Base-by-base conservation (phyloP, 306 rosid genomes). In the Cicer yamashitae region DNA sequence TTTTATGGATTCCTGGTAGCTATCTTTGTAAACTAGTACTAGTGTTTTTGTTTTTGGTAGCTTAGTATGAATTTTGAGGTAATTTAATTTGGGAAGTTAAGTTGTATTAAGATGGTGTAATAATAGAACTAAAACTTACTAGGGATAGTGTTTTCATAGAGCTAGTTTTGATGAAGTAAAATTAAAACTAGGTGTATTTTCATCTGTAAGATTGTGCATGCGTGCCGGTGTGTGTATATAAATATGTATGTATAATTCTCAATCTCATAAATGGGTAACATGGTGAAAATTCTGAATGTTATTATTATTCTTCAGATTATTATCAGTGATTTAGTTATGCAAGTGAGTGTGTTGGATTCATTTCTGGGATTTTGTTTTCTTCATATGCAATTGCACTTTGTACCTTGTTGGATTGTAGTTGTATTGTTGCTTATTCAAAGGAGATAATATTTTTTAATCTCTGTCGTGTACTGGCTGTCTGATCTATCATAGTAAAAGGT, bases 1-100 rank as follows among this genome's bases (percentile, higher is more conserved):
- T 88, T 86, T 87, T 76, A 85, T 61, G 86, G 79, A 82, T 86
- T 79, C 87, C 89, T 79, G 61, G 84, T 71, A 77, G 84, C 84
- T 30, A 65, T 73, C 83, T 70, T 73, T 86, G 93, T 84, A 79
- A 58, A 69, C 84, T 82, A 77, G 37, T 70, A 30, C 34, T 30
- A 38, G 60, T 14, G 70, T 25, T 43, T 50, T n/a, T 57, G 56
- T 47, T 57, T 65, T 72, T 45, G 18, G 34, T 72, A 85, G 91
- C 67, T 57, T 67, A 82, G 74, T 77, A 52, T 76, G 78, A 79
- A 67, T 85, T 75, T 69, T 82, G 78, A 73, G 86, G 79, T 67
- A 65, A 14, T 37, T 48, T 53, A 9, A 40, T 63, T 68, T 82
- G 82, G 75, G 82, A 80, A 83, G 86, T 82, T 54, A 80, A 83